Conservation (phyloP, 2,329 filamentous ascomycete genomes). For the Graphium sp. region DNA sequence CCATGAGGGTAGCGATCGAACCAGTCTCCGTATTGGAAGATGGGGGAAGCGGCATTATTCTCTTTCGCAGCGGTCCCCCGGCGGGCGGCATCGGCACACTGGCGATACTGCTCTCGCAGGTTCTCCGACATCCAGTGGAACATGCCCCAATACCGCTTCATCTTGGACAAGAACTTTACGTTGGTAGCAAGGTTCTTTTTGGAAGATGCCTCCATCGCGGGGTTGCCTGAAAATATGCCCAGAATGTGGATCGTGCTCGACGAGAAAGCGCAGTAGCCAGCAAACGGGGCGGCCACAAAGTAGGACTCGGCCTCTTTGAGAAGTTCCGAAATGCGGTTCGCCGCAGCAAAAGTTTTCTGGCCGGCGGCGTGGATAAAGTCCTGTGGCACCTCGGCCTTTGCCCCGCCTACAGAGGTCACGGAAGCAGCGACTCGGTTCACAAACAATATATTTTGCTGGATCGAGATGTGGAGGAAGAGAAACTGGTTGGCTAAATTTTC, state of each 20-base stretch:
- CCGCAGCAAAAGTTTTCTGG: slow-evolving; percentile 63
- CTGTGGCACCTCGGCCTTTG: slow-evolving; percentile 44
- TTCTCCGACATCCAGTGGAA: slow-evolving; percentile 95
- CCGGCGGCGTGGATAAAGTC: slow-evolving; percentile 63
- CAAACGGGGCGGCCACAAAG: slow-evolving; percentile 76
- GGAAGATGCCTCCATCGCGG: slow-evolving; percentile 55
- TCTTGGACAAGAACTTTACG: slow-evolving; percentile 77
- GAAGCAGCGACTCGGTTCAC: slow-evolving; percentile 77
- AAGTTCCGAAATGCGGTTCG: slow-evolving; percentile 71
- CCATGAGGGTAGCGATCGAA: slow-evolving; percentile 90
- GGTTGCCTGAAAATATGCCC: slow-evolving; percentile 76
- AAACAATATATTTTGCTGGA: slow-evolving; percentile 81
- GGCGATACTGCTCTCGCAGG: slow-evolving; percentile 72
- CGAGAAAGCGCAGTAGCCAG: slow-evolving; percentile 86
- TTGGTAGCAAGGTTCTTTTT: slow-evolving; percentile 78
- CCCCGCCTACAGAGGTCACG: slow-evolving; percentile 39
- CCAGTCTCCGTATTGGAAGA: slow-evolving; percentile 97
- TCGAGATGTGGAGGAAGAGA: slow-evolving; percentile 75
- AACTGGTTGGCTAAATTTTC: slow-evolving; percentile 84
- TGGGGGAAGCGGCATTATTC: slow-evolving; percentile 34
- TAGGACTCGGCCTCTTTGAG: slow-evolving; percentile 62
- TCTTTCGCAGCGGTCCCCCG: slow-evolving; percentile 29
- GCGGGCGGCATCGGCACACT: slow-evolving; percentile 65
- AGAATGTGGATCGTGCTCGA: slow-evolving; percentile 91
- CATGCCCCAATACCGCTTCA: slow-evolving; percentile 98